Base-by-base conservation (phyloP, 371 early-diverging fungal genomes). In the Rhizopus stolonifer region DNA sequence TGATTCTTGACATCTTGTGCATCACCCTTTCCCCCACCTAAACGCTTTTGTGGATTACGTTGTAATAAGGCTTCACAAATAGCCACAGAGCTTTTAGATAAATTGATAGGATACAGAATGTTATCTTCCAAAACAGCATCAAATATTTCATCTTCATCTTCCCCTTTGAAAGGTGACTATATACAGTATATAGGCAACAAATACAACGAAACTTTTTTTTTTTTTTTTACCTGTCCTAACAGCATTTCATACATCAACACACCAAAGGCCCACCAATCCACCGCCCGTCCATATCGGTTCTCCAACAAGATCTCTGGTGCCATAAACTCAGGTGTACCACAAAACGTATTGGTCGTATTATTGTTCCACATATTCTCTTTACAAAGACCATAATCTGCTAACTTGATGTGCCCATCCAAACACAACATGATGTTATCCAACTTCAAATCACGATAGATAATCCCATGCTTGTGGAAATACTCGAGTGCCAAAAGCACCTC, bases 291-390 rank as follows among this genome's bases (percentile, higher is more conserved):
- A 69, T 99, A 99, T 34, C 86, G 85, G 68, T 93, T 88, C 58
- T 95, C 96, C 34, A 83, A 69, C 15, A 99, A 75, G 33, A 99
- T 94, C 67, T 99, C 99, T 14, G 99, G 99, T 3, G 99, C 99
- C 94, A 99, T 96, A 66, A 95, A 99, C 73, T 99, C 99, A 13
- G 99, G 99, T 15, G 99, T 99, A 32, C 99, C 99, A 72, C 98
- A 98, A 70, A 99, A 94, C 0, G 98, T 97, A 63, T 84, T 88
- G 8, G 95, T 93, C 18, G 64, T 84, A 78, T 26, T 75, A 15
- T 92, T 90, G 52, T 85, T 83, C 48, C 83, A 74, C 91, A 99
- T 95, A 59, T 89, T 85, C 62, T 93, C 91, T 80, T 99, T 94
- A 83, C 98, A 98, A 49, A 99, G 80, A 23, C 99, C 99, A 77